Conservation (phyloP, 2,329 filamentous ascomycete genomes). For the Penicillium corylophilum region DNA sequence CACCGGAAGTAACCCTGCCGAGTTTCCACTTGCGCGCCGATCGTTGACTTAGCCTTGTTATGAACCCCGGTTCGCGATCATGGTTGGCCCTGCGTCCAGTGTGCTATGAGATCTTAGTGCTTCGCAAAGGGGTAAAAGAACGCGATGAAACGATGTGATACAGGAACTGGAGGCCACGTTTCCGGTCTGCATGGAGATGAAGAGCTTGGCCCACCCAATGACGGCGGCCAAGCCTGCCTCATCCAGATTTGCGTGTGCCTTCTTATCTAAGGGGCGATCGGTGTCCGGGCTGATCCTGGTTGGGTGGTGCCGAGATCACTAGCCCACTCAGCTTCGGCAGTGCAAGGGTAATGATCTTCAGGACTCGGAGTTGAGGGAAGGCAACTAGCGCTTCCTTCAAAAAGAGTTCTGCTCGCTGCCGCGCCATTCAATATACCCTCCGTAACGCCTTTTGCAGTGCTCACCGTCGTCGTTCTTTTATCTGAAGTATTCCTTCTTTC, state of each 20-base stretch:
- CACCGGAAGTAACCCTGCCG: background rate
- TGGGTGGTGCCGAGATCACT: conserved; percentile 3
- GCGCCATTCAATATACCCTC: background rate
- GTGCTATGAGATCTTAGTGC: background rate
- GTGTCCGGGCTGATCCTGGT: background rate
- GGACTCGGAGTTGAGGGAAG: background rate
- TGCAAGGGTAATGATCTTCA: conserved; percentile 17
- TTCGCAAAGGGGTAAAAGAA: background rate
- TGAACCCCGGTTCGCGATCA: background rate
- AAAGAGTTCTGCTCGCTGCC: background rate
- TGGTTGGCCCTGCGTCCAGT: background rate
- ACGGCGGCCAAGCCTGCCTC: conserved; percentile 7
- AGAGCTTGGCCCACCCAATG: conserved; percentile 6
- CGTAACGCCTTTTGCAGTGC: conserved; percentile 2
- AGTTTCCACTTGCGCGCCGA: conserved; percentile 1
- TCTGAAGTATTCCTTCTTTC: background rate
- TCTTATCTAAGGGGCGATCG: background rate
- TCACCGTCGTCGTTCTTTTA: conserved; percentile 13
- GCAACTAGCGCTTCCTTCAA: background rate
- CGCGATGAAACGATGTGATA: background rate
- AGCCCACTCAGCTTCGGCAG: background rate
- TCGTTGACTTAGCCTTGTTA: background rate
- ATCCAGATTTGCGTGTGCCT: conserved; percentile 4
- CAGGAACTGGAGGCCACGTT: background rate
- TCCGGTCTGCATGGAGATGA: background rate